Percentiles rank a stretch among this genome's conserved stretches.
Evolutionary conservation across 306 rosid genomes (phyloP).

Genomic region (Vicia sativa): DNA sequence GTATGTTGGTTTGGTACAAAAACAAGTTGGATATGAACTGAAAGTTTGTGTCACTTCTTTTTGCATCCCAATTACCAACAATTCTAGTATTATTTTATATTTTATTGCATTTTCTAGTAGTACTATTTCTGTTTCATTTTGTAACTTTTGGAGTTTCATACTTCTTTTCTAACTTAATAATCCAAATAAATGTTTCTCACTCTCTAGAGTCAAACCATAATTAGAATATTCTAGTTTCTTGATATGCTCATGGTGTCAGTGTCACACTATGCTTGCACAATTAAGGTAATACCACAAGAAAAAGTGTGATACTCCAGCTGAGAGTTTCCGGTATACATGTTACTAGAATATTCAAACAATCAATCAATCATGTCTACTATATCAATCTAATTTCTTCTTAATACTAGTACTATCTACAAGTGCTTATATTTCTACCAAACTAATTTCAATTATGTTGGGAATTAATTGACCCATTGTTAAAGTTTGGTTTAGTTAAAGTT

Average conservation of each 20-base stretch:
- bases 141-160: slow-evolving; percentile 19
- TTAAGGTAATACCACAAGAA: slow-evolving; percentile 39
- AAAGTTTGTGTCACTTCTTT: slow-evolving; percentile 42
- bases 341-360: slow-evolving; percentile 21
- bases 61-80: background rate
- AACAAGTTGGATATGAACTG: slow-evolving; percentile 65
- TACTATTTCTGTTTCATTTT: slow-evolving; percentile 9
- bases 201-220: slow-evolving; percentile 34
- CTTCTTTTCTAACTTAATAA: background rate
- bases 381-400: background rate
- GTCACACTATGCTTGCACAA: slow-evolving; percentile 54
- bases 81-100: background rate
- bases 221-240: slow-evolving; percentile 48
- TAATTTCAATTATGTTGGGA: background rate
- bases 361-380: background rate
- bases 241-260: slow-evolving; percentile 46
- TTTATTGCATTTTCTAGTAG: background rate
- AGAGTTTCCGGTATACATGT: slow-evolving; percentile 27
- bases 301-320: slow-evolving; percentile 3
- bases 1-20: slow-evolving; percentile 46
- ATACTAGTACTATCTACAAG: background rate
- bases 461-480: no score
- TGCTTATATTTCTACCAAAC: background rate
- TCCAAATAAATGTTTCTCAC: slow-evolving; percentile 1
- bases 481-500: no score